Conservation (phyloP, 805 yeast genomes). For the Huiozyma naganishii region DNA sequence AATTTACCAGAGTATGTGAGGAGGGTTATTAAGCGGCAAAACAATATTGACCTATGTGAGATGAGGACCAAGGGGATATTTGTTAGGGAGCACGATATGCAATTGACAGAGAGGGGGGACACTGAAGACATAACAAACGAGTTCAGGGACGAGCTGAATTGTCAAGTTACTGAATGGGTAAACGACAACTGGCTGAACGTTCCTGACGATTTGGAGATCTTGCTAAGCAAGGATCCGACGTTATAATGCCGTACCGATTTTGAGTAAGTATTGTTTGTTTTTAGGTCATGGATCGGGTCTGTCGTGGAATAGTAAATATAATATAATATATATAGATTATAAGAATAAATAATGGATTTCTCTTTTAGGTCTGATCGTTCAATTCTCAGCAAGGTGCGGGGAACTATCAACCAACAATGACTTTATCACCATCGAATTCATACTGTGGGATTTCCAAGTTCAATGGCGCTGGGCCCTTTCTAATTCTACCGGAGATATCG, state of each 20-base stretch:
- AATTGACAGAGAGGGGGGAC: background rate
- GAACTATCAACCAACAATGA: conserved; percentile 67
- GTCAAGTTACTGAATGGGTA: conserved; percentile 17
- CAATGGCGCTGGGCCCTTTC: conserved; percentile 99
- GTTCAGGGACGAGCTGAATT: no score
- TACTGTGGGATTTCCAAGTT: conserved; percentile 94
- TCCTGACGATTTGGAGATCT: conserved; percentile 28
- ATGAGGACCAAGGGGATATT: background rate
- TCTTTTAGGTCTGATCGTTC: no score
- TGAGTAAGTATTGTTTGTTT: no score
- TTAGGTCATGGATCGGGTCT: no score
- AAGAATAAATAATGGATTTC: conserved; percentile 2
- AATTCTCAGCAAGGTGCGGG: background rate
- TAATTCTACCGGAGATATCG: conserved; percentile 99
- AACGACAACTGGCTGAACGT: conserved; percentile 20
- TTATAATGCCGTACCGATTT: conserved; percentile 4
- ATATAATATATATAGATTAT: conserved; percentile 1
- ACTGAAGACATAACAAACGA: no score
- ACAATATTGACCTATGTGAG: conserved; percentile 5
- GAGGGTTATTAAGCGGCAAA: conserved; percentile 15
- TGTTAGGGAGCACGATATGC: background rate
- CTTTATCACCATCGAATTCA: conserved; percentile 73
- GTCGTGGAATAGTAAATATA: no score
- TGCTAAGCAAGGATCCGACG: conserved; percentile 9
- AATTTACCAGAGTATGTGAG: conserved; percentile 33